These are phyloP conservation scores for Lobosporangium transversale DNA, from an alignment of 192 early-diverging fungal species.

Conservation along the genomic window DNA sequence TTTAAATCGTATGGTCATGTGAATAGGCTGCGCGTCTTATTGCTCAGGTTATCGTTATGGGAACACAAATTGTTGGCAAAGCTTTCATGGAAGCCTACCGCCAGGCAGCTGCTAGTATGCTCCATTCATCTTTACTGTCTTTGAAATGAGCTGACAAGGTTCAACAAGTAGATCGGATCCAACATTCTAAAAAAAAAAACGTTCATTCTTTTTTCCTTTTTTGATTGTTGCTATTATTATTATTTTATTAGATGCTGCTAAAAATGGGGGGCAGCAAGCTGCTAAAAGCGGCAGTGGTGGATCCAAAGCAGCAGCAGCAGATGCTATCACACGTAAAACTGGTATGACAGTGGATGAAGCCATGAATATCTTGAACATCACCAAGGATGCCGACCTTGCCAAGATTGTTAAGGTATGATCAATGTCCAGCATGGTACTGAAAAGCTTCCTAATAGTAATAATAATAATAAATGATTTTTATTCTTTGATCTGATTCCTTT, in stretches of 20 bases:
- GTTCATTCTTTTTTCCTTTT: neutral
- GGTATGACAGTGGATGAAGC: slow-evolving; percentile 93
- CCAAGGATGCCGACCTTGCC: slow-evolving; percentile 66
- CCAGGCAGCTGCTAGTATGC: slow-evolving; percentile 86
- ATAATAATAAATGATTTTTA: no score
- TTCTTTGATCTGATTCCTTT: no score
- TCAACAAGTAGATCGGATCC: no score
- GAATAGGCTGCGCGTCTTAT: slow-evolving; percentile 73
- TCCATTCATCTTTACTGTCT: neutral
- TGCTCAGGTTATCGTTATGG: slow-evolving; percentile 80
- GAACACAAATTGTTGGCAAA: slow-evolving; percentile 84
- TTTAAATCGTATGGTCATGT: no score
- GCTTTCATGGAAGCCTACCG: slow-evolving; percentile 95
- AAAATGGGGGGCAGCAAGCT: slow-evolving; percentile 73
- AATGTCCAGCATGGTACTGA: no score
- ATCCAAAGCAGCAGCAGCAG: slow-evolving; percentile 68
- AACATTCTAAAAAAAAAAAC: neutral
- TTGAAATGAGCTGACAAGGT: no score
- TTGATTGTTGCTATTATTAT: neutral
- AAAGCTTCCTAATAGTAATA: no score
- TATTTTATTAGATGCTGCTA: slow-evolving; percentile 63
- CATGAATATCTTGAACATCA: slow-evolving; percentile 87
- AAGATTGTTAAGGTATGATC: slow-evolving; percentile 60
- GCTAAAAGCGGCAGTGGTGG: slow-evolving; percentile 41
- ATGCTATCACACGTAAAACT: slow-evolving; percentile 78